Conservation (phyloP, 1,284 basidiomycete genomes). For the Moesziomyces globuligerus region DNA sequence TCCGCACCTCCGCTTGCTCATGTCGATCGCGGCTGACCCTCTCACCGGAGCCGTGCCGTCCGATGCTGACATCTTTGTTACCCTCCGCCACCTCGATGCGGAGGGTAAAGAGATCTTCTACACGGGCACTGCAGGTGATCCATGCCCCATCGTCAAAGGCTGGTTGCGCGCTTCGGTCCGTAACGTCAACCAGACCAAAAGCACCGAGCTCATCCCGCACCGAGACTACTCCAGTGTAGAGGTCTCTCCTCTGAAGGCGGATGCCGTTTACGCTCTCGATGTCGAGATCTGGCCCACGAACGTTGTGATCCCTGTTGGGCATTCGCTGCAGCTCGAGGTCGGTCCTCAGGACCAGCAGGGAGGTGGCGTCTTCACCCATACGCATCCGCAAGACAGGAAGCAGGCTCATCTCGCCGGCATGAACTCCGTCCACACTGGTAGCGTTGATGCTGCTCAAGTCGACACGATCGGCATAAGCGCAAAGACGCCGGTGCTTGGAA, state of each 20-base stretch:
- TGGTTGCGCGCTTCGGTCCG: slow-evolving; percentile 66
- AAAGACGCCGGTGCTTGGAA: slow-evolving; percentile 20
- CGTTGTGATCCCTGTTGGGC: slow-evolving; percentile 57
- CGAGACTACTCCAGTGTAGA: slow-evolving; percentile 62
- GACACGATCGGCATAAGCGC: slow-evolving; percentile 15
- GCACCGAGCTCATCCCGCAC: slow-evolving; percentile 55
- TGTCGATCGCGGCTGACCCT: slow-evolving; percentile 37
- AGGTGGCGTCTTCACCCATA: slow-evolving; percentile 18
- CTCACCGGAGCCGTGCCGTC: slow-evolving; percentile 42
- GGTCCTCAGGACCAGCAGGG: slow-evolving; percentile 38
- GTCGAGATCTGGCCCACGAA: slow-evolving; percentile 67
- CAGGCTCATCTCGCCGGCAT: slow-evolving; percentile 13
- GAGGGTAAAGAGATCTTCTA: slow-evolving; percentile 66
- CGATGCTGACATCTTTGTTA: slow-evolving; percentile 66
- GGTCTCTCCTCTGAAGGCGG: slow-evolving; percentile 48
- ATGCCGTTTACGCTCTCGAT: slow-evolving; percentile 49
- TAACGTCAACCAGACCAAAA: slow-evolving; percentile 43
- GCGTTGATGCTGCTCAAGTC: not conserved
- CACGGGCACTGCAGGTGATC: slow-evolving; percentile 65
- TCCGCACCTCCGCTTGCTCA: slow-evolving; percentile 52
- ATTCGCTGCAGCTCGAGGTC: slow-evolving; percentile 61
- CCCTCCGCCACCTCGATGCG: slow-evolving; percentile 63
- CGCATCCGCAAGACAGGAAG: slow-evolving; percentile 15
- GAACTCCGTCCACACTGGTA: slow-evolving; percentile 15
- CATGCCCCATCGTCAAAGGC: slow-evolving; percentile 64